Percentiles rank a stretch among this genome's conserved stretches.
phyloP scores from a whole-genome alignment of 768 basidiomycete species.

The Termitomyces sp. region DNA sequence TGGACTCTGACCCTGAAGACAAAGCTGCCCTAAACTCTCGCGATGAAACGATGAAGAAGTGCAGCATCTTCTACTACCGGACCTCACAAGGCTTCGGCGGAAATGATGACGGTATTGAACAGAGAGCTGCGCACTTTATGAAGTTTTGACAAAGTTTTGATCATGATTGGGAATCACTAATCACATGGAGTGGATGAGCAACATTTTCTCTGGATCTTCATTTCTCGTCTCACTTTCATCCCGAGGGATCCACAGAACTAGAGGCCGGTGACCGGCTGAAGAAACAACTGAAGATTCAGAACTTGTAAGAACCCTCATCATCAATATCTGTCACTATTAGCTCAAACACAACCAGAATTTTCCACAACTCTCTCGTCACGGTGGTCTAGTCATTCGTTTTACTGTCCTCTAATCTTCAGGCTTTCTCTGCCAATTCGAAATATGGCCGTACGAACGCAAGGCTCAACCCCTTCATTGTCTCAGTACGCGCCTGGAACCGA shows the following conservation, averaged over 20 bases:
- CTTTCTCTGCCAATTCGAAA: background rate
- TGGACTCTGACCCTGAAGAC: background rate
- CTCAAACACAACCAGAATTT: constrained; percentile 11
- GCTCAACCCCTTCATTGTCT: constrained; percentile 70
- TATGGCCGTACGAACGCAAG: constrained; percentile 66
- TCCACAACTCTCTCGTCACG: background rate
- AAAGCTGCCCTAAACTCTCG: background rate
- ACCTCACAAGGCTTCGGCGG: too few species aligned
- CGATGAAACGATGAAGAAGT: background rate
- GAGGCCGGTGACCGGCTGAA: background rate
- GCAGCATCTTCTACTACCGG: background rate
- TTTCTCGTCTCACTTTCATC: background rate
- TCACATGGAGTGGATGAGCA: background rate
- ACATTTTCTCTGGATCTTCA: background rate
- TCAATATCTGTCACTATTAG: constrained; percentile 15
- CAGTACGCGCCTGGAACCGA: constrained; percentile 50
- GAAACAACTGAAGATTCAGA: too few species aligned
- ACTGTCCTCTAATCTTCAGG: background rate
- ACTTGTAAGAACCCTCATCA: too few species aligned
- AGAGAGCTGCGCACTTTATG: background rate
- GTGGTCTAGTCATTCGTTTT: background rate
- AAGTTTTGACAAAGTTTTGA: too few species aligned
- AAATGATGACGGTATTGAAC: background rate
- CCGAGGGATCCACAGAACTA: background rate
- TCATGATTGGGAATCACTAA: too few species aligned